Percentiles rank a stretch among this genome's conserved stretches.
Conservation (phyloP, 2,329 filamentous ascomycete genomes). For the Colletotrichum sp. region DNA sequence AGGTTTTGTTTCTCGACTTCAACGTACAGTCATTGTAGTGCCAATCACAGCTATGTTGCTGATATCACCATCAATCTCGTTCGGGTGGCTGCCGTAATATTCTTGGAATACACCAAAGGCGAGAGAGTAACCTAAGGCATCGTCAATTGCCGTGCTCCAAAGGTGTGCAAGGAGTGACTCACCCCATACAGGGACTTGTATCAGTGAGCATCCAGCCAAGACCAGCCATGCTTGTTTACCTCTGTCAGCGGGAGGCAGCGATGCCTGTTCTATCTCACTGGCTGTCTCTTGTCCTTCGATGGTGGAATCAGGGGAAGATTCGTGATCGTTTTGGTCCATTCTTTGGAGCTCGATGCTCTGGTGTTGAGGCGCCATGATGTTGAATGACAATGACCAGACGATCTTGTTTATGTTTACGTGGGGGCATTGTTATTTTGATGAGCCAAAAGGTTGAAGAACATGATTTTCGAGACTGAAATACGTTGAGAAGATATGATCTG, state of each 20-base stretch:
- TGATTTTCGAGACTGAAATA: neutral
- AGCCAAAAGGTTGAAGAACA: rapidly evolving
- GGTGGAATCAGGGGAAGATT: rapidly evolving
- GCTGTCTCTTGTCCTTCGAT: rapidly evolving
- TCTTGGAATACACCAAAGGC: neutral
- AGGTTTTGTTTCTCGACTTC: neutral
- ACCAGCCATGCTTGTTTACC: neutral
- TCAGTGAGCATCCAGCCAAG: neutral
- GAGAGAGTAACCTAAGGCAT: rapidly evolving
- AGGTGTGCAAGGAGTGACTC: rapidly evolving
- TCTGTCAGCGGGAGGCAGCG: neutral
- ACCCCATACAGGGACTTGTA: neutral
- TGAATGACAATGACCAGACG: too few relatives aligned
- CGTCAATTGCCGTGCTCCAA: rapidly evolving
- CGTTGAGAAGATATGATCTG: neutral
- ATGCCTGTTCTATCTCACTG: rapidly evolving
- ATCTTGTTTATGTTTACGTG: too few relatives aligned
- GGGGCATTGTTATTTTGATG: rapidly evolving
- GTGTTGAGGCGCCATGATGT: neutral
- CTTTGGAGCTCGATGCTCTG: rapidly evolving
- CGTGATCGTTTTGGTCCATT: rapidly evolving
- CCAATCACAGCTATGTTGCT: neutral
- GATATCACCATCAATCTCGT: neutral
- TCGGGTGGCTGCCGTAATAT: neutral
- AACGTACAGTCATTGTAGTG: neutral